Base-by-base conservation (phyloP, 176 grass and related monocot species). In the Eremochloa ophiuroides region DNA sequence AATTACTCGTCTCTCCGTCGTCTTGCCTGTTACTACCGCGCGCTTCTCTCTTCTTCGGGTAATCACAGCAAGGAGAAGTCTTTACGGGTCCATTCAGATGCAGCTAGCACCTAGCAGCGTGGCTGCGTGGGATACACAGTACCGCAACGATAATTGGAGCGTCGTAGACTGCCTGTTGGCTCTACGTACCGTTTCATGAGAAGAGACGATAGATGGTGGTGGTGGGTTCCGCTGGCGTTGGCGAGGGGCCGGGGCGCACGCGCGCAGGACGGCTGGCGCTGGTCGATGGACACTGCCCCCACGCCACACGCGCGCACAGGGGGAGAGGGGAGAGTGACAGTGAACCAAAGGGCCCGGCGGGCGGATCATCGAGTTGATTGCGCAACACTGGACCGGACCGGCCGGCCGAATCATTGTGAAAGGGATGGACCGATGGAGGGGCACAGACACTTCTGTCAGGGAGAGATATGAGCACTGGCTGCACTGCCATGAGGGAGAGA, bases 361-460 rank as follows among this genome's bases (percentile, higher is more conserved):
- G 9, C 47, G 50, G 31, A n/a, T 62, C 78, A 71, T 23, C 69
- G 77, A 35, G 74, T 74, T 40, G 77, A 76, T 81, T 76, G 41
- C 53, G 34, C 77, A 41, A 29, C 64, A 26, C 56, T 28, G 72
- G n/a, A n/a, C n/a, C n/a, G n/a, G n/a, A n/a, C n/a, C n/a, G n/a
- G n/a, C n/a, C n/a, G 53, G 61, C 42, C 56, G 29, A 82, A 85
- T 89, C 78, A 77, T 78, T 80, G 64, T 58, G 83, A 53, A 75
- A 88, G 78, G 65, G 83, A 68, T 23, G 66, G 80, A 50, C 50
- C 50, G 50, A 55, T 55, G 48, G 29, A 15, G 17, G 20, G 15
- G 38, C 16, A 1, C 41, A 17, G 0, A n/a, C n/a, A n/a, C 14
- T 13, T 35, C 34, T 4, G 23, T 60, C 56, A 27, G 58, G 16